Evolutionary conservation across 495 filamentous ascomycete genomes (phyloP).

Genomic region (Friedmanniomyces endolithicus): DNA sequence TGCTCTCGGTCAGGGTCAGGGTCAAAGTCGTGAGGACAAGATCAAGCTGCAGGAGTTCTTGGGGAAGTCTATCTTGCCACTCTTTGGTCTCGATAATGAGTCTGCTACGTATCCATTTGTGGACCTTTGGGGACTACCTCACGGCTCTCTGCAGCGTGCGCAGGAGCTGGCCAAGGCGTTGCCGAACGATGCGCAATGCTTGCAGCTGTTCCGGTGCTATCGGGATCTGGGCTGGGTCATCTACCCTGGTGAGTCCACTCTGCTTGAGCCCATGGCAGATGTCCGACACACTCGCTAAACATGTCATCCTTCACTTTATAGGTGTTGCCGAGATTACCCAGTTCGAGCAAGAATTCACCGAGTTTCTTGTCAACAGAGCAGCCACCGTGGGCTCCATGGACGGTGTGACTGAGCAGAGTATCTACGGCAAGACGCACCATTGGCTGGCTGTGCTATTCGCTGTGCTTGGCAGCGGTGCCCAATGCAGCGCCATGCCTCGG

Average conservation of each 20-base stretch:
- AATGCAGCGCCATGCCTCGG: constrained; percentile 57
- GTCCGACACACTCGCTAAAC: too few relatives aligned
- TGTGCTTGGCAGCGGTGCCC: constrained; percentile 67
- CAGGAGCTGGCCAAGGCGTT: constrained; percentile 61
- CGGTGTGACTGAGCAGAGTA: constrained; percentile 32
- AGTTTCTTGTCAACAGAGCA: constrained; percentile 54
- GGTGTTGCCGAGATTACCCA: constrained; percentile 58
- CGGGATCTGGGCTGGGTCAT: constrained; percentile 65
- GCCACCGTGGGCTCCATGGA: constrained; percentile 36
- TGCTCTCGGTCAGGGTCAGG: constrained; percentile 45
- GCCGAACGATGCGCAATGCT: constrained; percentile 50
- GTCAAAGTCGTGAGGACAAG: constrained; percentile 37
- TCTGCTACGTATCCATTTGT: constrained; percentile 69
- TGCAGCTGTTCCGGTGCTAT: constrained; percentile 60
- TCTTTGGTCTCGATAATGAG: constrained; percentile 72
- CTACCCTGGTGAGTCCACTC: constrained; percentile 69
- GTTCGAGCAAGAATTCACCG: constrained; percentile 52
- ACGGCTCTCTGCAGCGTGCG: constrained; percentile 59
- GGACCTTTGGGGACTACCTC: constrained; percentile 45
- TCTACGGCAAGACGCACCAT: constrained; percentile 49
- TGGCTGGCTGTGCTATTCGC: constrained; percentile 64
- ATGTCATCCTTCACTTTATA: too few relatives aligned
- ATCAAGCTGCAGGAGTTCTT: constrained; percentile 38
- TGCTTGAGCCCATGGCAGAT: too few relatives aligned
- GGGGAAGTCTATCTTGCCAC: constrained; percentile 65